Evolutionary conservation across 2,329 filamentous ascomycete species (phyloP), one percentile per base, ranked within the genome.

Genomic region (Camptophora hylomeconis): DNA sequence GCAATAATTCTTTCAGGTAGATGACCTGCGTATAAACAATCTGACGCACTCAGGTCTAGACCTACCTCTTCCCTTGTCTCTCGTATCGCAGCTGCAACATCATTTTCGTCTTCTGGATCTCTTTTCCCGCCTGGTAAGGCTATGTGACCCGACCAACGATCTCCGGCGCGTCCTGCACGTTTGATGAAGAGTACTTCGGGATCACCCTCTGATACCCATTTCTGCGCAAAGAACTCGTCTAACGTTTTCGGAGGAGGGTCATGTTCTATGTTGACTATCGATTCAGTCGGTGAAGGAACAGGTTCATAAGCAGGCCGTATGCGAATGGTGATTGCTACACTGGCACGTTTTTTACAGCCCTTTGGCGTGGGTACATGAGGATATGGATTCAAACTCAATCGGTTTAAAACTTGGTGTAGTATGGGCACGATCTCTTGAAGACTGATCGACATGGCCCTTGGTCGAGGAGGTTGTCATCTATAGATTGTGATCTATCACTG

Each of bases 121-220:
- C 72, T 56, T 45, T 74, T 75, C 2, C 75, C 75, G 13, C 75
- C 75, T 0, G 75, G 75, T 3, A 80, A 52, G 1, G 75, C 75
- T 32, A 79, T 67, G 55, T 80, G 75, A 3, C 69, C 67, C 2
- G 72, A 77, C 75, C 75, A 80, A 33, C 73, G 60, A 48, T 80
- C 75, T 5, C 74, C 73, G 31, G 64, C 59, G 20, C 75, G 59
- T 3, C 72, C 64, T 3, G 75, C 69, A 24, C 75, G 60, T 47
- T 80, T 80, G 49, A 80, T 80, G 49, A 80, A 79, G 3, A 80
- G 58, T n/a, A 74, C 57, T 48, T 80, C 75, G 0, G 75, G 69
- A 36, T 75, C 69, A 14, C 74, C 74, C 47, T 75, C 54, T 39
- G 67, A 62, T 5, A 76, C 72, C 75, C 75, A 80, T 10, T 63